Percentiles rank a stretch among this genome's conserved stretches.
phyloP scores from a whole-genome alignment of 352 stramenopile genomes.

The Globisporangium lucens region DNA sequence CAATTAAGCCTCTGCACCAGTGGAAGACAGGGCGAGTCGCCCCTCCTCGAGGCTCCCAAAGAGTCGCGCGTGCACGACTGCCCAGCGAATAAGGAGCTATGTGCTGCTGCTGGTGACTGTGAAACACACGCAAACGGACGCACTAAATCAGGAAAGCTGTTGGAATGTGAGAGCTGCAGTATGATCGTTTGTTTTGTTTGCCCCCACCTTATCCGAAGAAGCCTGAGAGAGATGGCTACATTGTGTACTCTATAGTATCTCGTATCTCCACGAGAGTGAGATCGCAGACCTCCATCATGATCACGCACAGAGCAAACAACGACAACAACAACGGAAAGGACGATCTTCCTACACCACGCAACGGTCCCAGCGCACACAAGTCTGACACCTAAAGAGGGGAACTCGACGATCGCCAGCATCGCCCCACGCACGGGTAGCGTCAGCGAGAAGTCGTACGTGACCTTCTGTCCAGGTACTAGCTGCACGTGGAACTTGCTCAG shows the following conservation, averaged over 20 bases:
- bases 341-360: neutral
- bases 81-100: neutral
- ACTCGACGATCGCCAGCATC: slow-evolving; percentile 8
- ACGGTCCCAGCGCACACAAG: neutral
- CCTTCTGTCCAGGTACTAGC: slow-evolving; percentile 23
- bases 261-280: no score
- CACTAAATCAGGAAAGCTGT: no score
- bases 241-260: no score
- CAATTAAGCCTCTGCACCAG: neutral
- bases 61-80: neutral
- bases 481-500: slow-evolving; percentile 58
- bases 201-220: no score
- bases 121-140: no score
- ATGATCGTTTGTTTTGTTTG: no score
- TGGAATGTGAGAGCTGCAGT: no score
- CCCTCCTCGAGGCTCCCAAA: neutral
- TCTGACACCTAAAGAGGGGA: neutral
- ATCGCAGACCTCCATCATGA: no score
- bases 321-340: neutral
- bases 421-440: slow-evolving; percentile 40
- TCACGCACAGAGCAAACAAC: no score
- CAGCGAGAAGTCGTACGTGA: slow-evolving; percentile 51
- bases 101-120: neutral
- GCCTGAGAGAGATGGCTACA: no score
- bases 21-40: neutral